Percentiles rank a stretch among this genome's conserved stretches.
phyloP scores from a whole-genome alignment of 805 yeast genomes.

The Ogataea pilisensis region DNA sequence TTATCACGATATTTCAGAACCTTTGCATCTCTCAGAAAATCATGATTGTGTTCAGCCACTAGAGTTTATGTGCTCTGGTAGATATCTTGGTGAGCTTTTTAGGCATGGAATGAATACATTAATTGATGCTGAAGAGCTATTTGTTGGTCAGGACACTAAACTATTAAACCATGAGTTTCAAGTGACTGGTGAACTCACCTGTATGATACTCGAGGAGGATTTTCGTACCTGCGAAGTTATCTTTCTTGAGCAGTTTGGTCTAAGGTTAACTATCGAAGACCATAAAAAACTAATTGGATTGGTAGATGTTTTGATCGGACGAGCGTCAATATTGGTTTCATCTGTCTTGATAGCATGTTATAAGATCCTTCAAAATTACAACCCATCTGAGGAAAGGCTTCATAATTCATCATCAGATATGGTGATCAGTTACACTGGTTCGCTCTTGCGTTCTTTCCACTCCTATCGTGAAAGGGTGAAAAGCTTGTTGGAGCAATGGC shows the following conservation, averaged over 20 bases:
- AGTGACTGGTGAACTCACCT: slow-evolving; percentile 37
- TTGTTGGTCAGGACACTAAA: slow-evolving; percentile 2
- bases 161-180: slow-evolving; percentile 1
- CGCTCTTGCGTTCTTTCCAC: slow-evolving; percentile 43
- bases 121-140: slow-evolving; percentile 17
- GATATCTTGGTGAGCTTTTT: slow-evolving; percentile 52
- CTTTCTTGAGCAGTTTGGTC: not conserved
- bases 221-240: not conserved
- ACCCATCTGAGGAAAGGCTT: not conserved
- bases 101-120: slow-evolving; percentile 39
- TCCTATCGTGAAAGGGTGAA: slow-evolving; percentile 33
- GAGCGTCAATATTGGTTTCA: slow-evolving; percentile 44
- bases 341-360: slow-evolving; percentile 36
- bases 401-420: slow-evolving; percentile 14
- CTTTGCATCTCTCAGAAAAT: slow-evolving; percentile 27
- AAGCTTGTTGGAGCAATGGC: slow-evolving; percentile 13
- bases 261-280: slow-evolving; percentile 6
- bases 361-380: slow-evolving; percentile 24
- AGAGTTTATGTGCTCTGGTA: slow-evolving; percentile 51
- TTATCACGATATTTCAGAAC: not conserved
- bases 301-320: slow-evolving; percentile 35
- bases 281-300: slow-evolving; percentile 14
- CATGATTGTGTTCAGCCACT: slow-evolving; percentile 47
- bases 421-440: slow-evolving; percentile 47
- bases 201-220: slow-evolving; percentile 34